Conservation (phyloP, 1,284 basidiomycete genomes). For the Porogramme epimiltina region DNA sequence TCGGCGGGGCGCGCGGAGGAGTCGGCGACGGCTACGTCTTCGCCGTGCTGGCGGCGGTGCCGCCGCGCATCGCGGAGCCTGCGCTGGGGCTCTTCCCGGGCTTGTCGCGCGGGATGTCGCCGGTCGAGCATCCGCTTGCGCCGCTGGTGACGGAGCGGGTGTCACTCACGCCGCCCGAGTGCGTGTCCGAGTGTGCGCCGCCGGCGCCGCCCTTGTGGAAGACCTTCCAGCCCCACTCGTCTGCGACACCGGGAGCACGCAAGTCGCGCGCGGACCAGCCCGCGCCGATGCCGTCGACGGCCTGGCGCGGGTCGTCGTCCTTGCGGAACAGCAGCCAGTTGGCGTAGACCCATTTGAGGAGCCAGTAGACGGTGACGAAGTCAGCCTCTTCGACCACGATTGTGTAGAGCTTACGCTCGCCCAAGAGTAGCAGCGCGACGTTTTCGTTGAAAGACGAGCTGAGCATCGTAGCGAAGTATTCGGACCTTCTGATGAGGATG, state of each 20-base stretch:
- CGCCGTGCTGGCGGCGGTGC: neutral
- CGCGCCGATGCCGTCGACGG: constrained; percentile 60
- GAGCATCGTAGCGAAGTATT: constrained; percentile 83
- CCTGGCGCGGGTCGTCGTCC: constrained; percentile 63
- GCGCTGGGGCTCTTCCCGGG: neutral
- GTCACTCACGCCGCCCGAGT: constrained; percentile 34
- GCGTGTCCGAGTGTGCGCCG: neutral
- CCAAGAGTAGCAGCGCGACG: constrained; percentile 33
- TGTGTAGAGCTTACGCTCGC: constrained; percentile 62
- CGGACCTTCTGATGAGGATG: constrained; percentile 70
- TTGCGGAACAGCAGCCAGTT: constrained; percentile 72
- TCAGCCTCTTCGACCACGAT: constrained; percentile 82
- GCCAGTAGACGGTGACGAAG: constrained; percentile 82
- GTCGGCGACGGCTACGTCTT: constrained; percentile 21
- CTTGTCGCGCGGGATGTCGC: constrained; percentile 19
- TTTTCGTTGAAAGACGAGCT: constrained; percentile 72
- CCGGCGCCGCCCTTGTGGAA: constrained; percentile 45
- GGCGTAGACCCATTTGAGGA: constrained; percentile 81
- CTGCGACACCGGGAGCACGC: constrained; percentile 40
- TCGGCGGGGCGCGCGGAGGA: constrained; percentile 23
- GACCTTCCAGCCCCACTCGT: constrained; percentile 73
- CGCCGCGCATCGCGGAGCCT: neutral
- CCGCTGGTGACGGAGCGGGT: constrained; percentile 52
- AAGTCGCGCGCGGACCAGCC: constrained; percentile 67
- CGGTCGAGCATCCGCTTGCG: constrained; percentile 42